A percentile compares a stretch with the other conserved stretches of the same genome.
Evolutionary conservation across 1,284 basidiomycete species (phyloP).

Genomic region (Cutaneotrichosporon arboriforme): DNA sequence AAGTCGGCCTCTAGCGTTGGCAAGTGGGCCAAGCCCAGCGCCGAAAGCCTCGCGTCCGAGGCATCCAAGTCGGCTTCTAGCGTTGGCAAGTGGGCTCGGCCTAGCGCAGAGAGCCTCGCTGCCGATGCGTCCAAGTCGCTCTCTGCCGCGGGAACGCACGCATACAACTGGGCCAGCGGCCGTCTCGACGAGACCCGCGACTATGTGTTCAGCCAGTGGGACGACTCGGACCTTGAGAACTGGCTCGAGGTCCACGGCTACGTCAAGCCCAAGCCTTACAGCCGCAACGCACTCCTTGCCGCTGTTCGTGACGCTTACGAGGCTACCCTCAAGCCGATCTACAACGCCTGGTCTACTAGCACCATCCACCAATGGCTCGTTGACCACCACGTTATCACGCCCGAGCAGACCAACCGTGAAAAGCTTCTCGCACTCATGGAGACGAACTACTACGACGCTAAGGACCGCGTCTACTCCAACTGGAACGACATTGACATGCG

Average conservation of each 20-base stretch:
- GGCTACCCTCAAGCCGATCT: slow-evolving; percentile 60
- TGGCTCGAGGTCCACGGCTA: slow-evolving; percentile 68
- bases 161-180: slow-evolving; percentile 51
- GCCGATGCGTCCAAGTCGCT: slow-evolving; percentile 52
- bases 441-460: slow-evolving; percentile 66
- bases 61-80: not conserved
- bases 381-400: slow-evolving; percentile 63
- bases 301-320: slow-evolving; percentile 65
- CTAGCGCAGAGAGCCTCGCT: slow-evolving; percentile 32
- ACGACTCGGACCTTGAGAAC: slow-evolving; percentile 58
- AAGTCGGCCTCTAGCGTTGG: not conserved
- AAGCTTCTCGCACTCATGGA: slow-evolving; percentile 66
- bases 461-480: slow-evolving; percentile 59
- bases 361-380: slow-evolving; percentile 83
- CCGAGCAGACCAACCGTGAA: slow-evolving; percentile 59
- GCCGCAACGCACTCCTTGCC: slow-evolving; percentile 61
- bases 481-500: slow-evolving; percentile 55
- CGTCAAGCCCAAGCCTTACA: slow-evolving; percentile 60
- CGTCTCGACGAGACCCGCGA: slow-evolving; percentile 69
- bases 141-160: slow-evolving; percentile 43
- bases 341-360: slow-evolving; percentile 77
- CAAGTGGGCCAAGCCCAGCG: slow-evolving; percentile 3
- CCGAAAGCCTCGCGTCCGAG: slow-evolving; percentile 2
- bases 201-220: slow-evolving; percentile 83
- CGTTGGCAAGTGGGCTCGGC: slow-evolving; percentile 1